These are phyloP conservation scores for Malus domestica DNA, from an alignment of 306 rosid genomes.

Conservation along the genomic window ASM211411v1 NC_041798.1:19046501-19047000, in stretches of 20 bases:
- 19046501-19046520: constrained; percentile 64
- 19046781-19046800: constrained; percentile 51
- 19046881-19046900: constrained; percentile 45
- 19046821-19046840: constrained; percentile 52
- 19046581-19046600: constrained; percentile 73
- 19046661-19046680: constrained; percentile 50
- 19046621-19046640: constrained; percentile 39
- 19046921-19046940: constrained; percentile 47
- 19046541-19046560: constrained; percentile 56
- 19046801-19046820: constrained; percentile 61
- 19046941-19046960: constrained; percentile 48
- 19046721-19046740: constrained; percentile 51
- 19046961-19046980: constrained; percentile 42
- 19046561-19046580: constrained; percentile 58
- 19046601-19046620: constrained; percentile 50
- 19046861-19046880: constrained; percentile 38
- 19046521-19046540: constrained; percentile 52
- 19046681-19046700: constrained; percentile 64
- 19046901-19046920: constrained; percentile 54
- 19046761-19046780: constrained; percentile 59
- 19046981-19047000: constrained; percentile 56
- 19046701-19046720: constrained; percentile 80
- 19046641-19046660: constrained; percentile 61
- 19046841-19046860: constrained; percentile 40
- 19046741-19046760: constrained; percentile 29